Percentiles rank a stretch among this genome's conserved stretches.
Evolutionary conservation across 2,329 filamentous ascomycete genomes (phyloP).

Genomic region (Metarhizium brunneum): DNA sequence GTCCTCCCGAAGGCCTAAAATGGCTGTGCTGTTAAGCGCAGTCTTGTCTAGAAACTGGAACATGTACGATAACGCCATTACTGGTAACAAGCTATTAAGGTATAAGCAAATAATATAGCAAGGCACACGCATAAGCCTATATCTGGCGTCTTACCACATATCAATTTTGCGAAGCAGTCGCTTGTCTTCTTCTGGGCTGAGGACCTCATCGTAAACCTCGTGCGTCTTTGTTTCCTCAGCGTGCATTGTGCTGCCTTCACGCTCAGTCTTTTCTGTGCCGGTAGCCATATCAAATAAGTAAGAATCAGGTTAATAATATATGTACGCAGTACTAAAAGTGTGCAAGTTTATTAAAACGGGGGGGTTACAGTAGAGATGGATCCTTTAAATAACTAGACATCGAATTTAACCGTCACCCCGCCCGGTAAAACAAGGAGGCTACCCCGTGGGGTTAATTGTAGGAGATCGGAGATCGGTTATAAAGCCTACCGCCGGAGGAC

Average conservation of each 20-base stretch:
- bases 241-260: background rate
- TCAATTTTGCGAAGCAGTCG: background rate
- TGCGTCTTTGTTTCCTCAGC: background rate
- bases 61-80: background rate
- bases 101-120: background rate
- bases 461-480: too few species aligned
- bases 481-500: too few species aligned
- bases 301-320: too few species aligned
- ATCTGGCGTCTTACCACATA: background rate
- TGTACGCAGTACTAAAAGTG: too few species aligned
- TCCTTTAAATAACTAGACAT: too few species aligned
- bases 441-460: too few species aligned
- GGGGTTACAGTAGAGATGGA: too few species aligned
- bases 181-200: background rate
- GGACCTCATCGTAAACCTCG: background rate
- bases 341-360: too few species aligned
- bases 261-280: background rate
- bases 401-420: too few species aligned
- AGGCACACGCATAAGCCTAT: background rate
- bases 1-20: slow-evolving; percentile 37
- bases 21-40: slow-evolving; percentile 19
- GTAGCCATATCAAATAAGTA: too few species aligned
- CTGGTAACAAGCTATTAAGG: background rate
- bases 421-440: too few species aligned
- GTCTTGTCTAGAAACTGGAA: background rate